Conservation (phyloP, 306 rosid species). For the Abrus precatorius region DNA sequence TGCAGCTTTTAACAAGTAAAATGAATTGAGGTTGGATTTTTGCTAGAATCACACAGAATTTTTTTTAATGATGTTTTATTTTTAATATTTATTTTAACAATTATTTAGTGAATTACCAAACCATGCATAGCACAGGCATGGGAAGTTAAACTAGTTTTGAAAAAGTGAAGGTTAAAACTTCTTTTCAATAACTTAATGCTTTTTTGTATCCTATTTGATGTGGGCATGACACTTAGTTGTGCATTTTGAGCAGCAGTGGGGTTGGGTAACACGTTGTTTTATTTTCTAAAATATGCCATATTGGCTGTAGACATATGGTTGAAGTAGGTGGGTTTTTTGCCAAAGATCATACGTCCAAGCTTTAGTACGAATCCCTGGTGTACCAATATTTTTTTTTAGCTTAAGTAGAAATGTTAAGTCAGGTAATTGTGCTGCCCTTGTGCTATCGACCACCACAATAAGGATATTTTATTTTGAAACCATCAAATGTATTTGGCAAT, state of each 20-base stretch:
- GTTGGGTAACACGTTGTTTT: background rate
- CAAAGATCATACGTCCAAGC: background rate
- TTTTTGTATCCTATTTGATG: background rate
- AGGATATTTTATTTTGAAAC: constrained; percentile 24
- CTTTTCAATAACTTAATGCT: background rate
- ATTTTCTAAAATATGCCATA: constrained; percentile 23
- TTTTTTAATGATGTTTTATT: too few species aligned
- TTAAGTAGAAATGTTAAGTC: constrained; percentile 11
- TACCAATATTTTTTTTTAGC: background rate
- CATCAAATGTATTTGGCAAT: background rate
- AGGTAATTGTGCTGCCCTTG: background rate
- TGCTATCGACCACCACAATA: background rate
- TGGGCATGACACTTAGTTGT: constrained; percentile 26
- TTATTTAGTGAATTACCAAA: too few species aligned
- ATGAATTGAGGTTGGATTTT: too few species aligned
- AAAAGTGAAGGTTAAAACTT: too few species aligned
- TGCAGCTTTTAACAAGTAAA: too few species aligned
- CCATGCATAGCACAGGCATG: too few species aligned
- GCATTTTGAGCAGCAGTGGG: constrained; percentile 34
- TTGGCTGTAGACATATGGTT: background rate
- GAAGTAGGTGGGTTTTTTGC: constrained; percentile 9
- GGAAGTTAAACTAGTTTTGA: too few species aligned
- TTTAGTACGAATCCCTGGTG: constrained; percentile 17
- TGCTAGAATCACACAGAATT: too few species aligned
- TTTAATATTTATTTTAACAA: too few species aligned